Conservation (phyloP, 2,329 filamentous ascomycete species). For the Arthroderma sp. region DNA sequence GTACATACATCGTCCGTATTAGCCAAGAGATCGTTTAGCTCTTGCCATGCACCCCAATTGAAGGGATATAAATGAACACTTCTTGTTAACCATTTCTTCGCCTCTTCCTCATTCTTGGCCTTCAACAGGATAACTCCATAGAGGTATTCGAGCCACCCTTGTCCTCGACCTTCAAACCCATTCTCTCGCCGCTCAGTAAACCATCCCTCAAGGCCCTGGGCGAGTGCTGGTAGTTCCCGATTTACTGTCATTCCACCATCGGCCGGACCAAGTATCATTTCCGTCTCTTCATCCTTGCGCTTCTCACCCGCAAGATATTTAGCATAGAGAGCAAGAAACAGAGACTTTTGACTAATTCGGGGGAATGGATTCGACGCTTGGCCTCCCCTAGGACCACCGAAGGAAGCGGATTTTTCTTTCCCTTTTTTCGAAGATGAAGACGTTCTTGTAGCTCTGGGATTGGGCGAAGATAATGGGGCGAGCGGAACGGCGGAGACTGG, state of each 20-base stretch:
- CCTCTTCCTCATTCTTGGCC: slow-evolving; percentile 76
- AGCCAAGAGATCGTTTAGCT: slow-evolving; percentile 68
- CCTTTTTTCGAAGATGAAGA: slow-evolving; percentile 34
- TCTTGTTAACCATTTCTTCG: slow-evolving; percentile 72
- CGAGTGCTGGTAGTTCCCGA: slow-evolving; percentile 66
- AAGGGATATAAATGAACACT: slow-evolving; percentile 84
- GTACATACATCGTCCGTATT: slow-evolving; percentile 64
- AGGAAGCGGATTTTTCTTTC: slow-evolving; percentile 45
- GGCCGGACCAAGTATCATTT: slow-evolving; percentile 91
- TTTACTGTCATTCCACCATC: slow-evolving; percentile 77
- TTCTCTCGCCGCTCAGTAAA: slow-evolving; percentile 54
- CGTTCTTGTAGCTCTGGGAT: slow-evolving; percentile 3
- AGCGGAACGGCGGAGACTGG: slow-evolving; percentile 58
- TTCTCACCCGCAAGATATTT: slow-evolving; percentile 92
- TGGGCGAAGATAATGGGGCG: slow-evolving; percentile 28
- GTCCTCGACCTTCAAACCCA: slow-evolving; percentile 49
- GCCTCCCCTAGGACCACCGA: slow-evolving; percentile 24
- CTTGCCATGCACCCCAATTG: slow-evolving; percentile 96
- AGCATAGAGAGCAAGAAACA: slow-evolving; percentile 86
- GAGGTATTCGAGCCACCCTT: slow-evolving; percentile 77
- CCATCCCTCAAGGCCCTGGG: slow-evolving; percentile 66
- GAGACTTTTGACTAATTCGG: slow-evolving; percentile 68
- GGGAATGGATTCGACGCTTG: slow-evolving; percentile 28
- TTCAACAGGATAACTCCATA: slow-evolving; percentile 86
- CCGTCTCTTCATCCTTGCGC: slow-evolving; percentile 86